A percentile compares a stretch with the other conserved stretches of the same genome.
Conservation (phyloP, 2,329 filamentous ascomycete species). For the Mollisia scopiformis region DNA sequence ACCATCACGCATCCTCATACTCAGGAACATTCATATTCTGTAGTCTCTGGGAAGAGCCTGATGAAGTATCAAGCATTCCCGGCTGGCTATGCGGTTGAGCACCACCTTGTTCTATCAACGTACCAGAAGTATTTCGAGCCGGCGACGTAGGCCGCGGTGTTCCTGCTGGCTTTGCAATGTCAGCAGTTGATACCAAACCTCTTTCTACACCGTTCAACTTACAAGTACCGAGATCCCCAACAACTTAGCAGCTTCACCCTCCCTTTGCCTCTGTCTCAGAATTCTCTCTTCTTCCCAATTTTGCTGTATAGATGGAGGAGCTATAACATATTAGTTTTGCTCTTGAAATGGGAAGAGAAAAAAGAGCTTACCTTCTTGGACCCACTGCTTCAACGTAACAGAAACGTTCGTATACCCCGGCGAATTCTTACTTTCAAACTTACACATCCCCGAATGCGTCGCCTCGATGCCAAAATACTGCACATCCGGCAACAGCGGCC, state of each 20-base stretch:
- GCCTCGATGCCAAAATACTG: conserved; percentile 76
- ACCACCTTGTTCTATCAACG: not conserved
- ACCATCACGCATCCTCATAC: not conserved
- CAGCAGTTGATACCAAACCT: not conserved
- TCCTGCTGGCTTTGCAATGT: not conserved
- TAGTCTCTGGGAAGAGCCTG: not conserved
- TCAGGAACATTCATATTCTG: not conserved
- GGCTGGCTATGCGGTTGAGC: not conserved
- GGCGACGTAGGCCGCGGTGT: not conserved
- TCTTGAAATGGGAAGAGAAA: conserved; percentile 12
- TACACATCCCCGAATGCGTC: conserved; percentile 73
- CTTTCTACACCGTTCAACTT: conserved; percentile 5
- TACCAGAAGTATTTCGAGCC: not conserved
- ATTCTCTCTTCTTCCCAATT: conserved; percentile 31
- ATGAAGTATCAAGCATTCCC: conserved; percentile 1
- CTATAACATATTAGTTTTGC: not conserved
- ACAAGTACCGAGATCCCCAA: conserved; percentile 28
- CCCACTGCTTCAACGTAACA: conserved; percentile 35
- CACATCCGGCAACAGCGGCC: conserved; percentile 69
- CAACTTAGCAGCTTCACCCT: conserved; percentile 32
- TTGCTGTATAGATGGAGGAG: conserved; percentile 7
- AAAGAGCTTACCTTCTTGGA: conserved; percentile 22
- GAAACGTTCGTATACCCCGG: conserved; percentile 57
- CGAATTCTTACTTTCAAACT: conserved; percentile 65
- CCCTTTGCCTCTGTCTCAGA: conserved; percentile 25